Percentiles rank a stretch among this genome's conserved stretches.
Evolutionary conservation across 2,329 filamentous ascomycete genomes (phyloP).

Genomic region (Aspergillus aculeatus): DNA sequence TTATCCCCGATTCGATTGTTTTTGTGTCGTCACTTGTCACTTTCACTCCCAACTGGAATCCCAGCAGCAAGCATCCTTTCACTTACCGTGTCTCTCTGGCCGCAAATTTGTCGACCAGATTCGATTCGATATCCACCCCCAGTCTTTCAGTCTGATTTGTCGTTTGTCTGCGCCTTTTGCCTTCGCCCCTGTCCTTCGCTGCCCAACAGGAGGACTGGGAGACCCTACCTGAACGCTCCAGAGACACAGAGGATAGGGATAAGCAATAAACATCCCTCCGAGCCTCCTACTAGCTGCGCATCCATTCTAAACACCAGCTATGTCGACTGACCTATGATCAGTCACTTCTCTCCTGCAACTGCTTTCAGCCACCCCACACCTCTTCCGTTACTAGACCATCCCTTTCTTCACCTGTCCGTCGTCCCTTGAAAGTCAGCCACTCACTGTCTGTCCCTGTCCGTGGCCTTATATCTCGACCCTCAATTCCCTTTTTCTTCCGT

Average conservation of each 20-base stretch:
- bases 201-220: background rate
- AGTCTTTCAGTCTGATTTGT: background rate
- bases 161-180: background rate
- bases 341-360: slow-evolving; percentile 9
- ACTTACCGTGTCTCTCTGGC: background rate
- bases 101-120: background rate
- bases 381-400: slow-evolving; percentile 10
- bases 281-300: slow-evolving; percentile 7
- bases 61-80: too few species aligned
- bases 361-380: slow-evolving; percentile 12
- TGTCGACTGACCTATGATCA: slow-evolving; percentile 19
- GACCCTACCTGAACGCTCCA: background rate
- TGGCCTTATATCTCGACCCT: slow-evolving; percentile 10
- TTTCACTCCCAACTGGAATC: too few species aligned
- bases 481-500: slow-evolving; percentile 6
- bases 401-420: slow-evolving; percentile 17
- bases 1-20: background rate
- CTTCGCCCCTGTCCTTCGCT: slow-evolving; percentile 1
- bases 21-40: background rate
- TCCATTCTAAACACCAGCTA: slow-evolving; percentile 9
- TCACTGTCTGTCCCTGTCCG: slow-evolving; percentile 14
- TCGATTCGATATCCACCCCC: background rate
- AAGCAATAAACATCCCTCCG: slow-evolving; percentile 3
- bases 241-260: background rate
- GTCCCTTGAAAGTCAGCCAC: slow-evolving; percentile 15